Evolutionary conservation across 2,329 filamentous ascomycete genomes (phyloP).

Genomic region (Pseudocercospora eumusae): DNA sequence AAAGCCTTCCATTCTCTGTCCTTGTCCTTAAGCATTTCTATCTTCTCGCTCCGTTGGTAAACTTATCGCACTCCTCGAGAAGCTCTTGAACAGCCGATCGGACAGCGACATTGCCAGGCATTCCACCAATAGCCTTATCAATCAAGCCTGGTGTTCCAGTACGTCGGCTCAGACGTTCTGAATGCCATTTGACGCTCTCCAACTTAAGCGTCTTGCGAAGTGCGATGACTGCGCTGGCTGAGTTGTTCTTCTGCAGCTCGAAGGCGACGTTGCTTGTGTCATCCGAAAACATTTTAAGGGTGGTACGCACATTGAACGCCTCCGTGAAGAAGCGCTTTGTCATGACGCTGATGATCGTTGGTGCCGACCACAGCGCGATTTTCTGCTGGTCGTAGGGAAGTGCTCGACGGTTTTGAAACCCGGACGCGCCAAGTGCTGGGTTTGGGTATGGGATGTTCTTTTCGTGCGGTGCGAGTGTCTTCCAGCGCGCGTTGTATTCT

Average conservation of each 20-base stretch:
- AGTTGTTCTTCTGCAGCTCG: neutral
- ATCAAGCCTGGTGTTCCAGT: neutral
- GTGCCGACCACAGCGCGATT: neutral
- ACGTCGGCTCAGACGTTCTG: conserved; percentile 1
- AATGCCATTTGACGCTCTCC: conserved; percentile 1
- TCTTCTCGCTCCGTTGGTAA: neutral
- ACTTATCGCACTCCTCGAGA: neutral
- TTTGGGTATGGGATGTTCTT: neutral
- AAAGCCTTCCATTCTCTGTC: rapidly evolving
- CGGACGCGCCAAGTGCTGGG: neutral
- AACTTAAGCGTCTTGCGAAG: neutral
- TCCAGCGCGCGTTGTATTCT: neutral
- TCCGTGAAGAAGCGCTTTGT: neutral
- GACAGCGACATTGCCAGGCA: neutral
- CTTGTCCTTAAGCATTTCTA: no score
- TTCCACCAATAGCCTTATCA: neutral
- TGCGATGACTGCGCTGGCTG: neutral
- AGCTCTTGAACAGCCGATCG: neutral
- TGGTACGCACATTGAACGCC: neutral
- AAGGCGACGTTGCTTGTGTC: neutral
- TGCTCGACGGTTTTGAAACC: neutral
- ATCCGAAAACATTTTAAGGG: neutral
- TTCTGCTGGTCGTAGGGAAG: neutral
- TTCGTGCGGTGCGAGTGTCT: neutral
- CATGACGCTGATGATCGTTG: neutral